Base-by-base conservation (phyloP, 805 yeast species). In the Tetrapisispora pingtungensis region DNA sequence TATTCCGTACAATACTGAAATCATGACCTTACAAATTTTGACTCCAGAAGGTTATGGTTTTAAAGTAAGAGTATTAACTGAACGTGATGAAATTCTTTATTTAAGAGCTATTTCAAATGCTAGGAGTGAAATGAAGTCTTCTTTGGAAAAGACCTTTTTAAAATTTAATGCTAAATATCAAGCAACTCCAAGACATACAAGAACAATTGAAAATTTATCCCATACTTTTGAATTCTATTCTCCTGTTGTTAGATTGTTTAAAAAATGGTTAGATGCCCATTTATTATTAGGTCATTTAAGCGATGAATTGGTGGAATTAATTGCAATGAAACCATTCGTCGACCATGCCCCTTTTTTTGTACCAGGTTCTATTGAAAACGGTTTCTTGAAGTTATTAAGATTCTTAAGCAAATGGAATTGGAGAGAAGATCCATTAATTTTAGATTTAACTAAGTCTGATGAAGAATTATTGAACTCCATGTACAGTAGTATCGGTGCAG, bases 21-120 rank as follows among this genome's bases (percentile, higher is more conserved):
- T 83, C 26, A 69, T 77, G 0, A 66, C 75, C 3, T 64, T 86
- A 47, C 76, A 81, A 42, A 68, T 93, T 18, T 70, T 86, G 47
- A 77, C 95, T 0, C 95, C 96, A 1, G 93, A 84, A 48, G 98
- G 98, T 1, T 90, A 68, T 61, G 96, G 94, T 1, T 90, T 88
- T 72, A 74, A 74, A 51, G 64, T 87, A 35, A 73, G 93, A 45
- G 79, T 89, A 2, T 66, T 81, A 35, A 82, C 94, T 0, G 96
- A 89, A 58, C 75, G 90, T 57, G 97, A 90, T 64, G 93, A 83
- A 55, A 62, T 74, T 3, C 64, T 88, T 47, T 84, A 84, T 52
- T 64, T 80, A 51, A 72, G 89, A 60, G 87, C 90, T 1, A 81
- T 83, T 42, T 72, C 74, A 36, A 80, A 81, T 56, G 72, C 80